Conservation (phyloP, 1,139 yeast species). For the Arxiozyma telluris region DNA sequence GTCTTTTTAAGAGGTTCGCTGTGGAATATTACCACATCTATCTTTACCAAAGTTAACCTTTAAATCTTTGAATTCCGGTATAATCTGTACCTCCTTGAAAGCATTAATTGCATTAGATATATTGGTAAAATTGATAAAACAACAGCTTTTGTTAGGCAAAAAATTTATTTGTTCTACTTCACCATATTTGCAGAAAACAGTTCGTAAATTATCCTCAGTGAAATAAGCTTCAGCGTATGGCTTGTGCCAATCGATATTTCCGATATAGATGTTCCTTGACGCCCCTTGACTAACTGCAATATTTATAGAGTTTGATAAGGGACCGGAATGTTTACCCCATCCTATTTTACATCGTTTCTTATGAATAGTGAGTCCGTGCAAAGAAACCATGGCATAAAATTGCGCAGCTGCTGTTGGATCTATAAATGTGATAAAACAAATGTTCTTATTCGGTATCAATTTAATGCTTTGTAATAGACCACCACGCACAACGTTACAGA, state of each 20-base stretch:
- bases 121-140: slow-evolving; percentile 84
- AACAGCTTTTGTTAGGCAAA: slow-evolving; percentile 76
- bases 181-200: slow-evolving; percentile 74
- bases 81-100: slow-evolving; percentile 53
- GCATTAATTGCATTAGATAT: slow-evolving; percentile 83
- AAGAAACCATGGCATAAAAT: slow-evolving; percentile 78
- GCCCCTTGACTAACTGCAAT: slow-evolving; percentile 93
- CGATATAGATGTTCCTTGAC: slow-evolving; percentile 82
- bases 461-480: slow-evolving; percentile 71
- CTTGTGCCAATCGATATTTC: slow-evolving; percentile 41
- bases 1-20: neutral
- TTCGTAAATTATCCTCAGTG: slow-evolving; percentile 47
- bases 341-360: slow-evolving; percentile 78
- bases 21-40: slow-evolving; percentile 69
- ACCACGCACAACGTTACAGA: slow-evolving; percentile 89
- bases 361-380: slow-evolving; percentile 74
- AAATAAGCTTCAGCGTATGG: slow-evolving; percentile 20
- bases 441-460: slow-evolving; percentile 78
- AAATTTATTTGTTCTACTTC: slow-evolving; percentile 92
- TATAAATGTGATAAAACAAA: slow-evolving; percentile 85
- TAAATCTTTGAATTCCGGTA: slow-evolving; percentile 40
- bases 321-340: slow-evolving; percentile 96
- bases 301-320: slow-evolving; percentile 69
- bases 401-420: slow-evolving; percentile 92
- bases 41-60: slow-evolving; percentile 87